Base-by-base conservation (phyloP, 179 eudicot genomes). In the Dionaea muscipula region DNA sequence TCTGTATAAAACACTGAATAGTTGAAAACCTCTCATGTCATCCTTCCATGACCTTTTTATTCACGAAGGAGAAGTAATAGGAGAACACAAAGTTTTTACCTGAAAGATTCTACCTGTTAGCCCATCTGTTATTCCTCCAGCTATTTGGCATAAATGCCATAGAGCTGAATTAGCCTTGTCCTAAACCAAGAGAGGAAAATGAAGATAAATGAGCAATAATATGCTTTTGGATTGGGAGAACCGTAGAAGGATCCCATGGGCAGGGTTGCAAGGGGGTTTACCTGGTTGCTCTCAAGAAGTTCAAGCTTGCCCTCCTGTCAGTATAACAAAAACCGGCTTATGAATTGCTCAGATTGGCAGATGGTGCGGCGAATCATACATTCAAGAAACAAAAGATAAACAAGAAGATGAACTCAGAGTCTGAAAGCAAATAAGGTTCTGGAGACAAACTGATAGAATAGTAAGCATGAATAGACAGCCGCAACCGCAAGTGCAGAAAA, bases 251-350 rank as follows among this genome's bases (percentile, higher is more conserved):
- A 8, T 10, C 11, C 1, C 27, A 13, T 20, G 26, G n/a, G 2
- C 20, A 1, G 48, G 57, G 20, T 20, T 0, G 45, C 33, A 59
- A 15, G 16, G 36, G 56, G 18, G 16, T n/a, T 47, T 51, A 84
- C 95, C 95, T 86, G 95, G 65, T 76, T 86, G 77, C 67, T 65
- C 72, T 89, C 89, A 14, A 89, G 75, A 65, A 77, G 76, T 54
- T 86, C 95, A 21, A 89, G 70, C 66, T 89, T 86, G 28, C 95
- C 97, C 73, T 89, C 95, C 97, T 86, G 83, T 63, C 45, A 71
- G 23, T 38, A 26, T 49, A 13, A n/a, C 51, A 49, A 14, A 25
- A 5, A 16, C 33, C 33, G 24, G 33, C 33, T 25, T 43, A 18
- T 19, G 10, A 4, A 43, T 43, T 43, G 21, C 24, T 19, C 2